Percentiles rank a stretch among this genome's conserved stretches.
Conservation (phyloP, 805 yeast species). For the Ogataea thermomethanolica region DNA sequence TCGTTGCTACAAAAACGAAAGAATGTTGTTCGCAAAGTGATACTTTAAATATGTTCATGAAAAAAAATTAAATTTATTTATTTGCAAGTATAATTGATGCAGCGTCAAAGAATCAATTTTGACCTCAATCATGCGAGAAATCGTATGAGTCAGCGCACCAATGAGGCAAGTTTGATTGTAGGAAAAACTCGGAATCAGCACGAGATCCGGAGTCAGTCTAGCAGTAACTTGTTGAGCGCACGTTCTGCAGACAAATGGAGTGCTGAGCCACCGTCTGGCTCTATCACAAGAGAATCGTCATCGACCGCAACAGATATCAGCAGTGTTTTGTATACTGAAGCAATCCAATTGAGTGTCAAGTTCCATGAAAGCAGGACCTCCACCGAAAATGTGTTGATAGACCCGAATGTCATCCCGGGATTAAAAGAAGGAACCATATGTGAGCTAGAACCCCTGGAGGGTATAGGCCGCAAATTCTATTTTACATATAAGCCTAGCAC, state of each 20-base stretch:
- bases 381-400: conserved; percentile 58
- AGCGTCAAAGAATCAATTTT: conserved; percentile 25
- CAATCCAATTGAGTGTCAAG: conserved; percentile 42
- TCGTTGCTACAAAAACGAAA: conserved; percentile 7
- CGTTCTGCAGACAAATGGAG: conserved; percentile 2
- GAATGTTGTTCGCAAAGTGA: background rate
- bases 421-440: conserved; percentile 73
- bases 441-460: conserved; percentile 52
- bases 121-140: conserved; percentile 27
- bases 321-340: conserved; percentile 21
- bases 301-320: too few species aligned
- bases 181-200: conserved; percentile 25
- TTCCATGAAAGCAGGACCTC: conserved; percentile 69
- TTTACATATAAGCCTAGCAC: conserved; percentile 38
- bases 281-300: background rate
- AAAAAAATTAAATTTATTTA: background rate
- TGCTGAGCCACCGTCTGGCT: background rate
- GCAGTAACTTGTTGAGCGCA: conserved; percentile 6
- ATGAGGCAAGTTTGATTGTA: conserved; percentile 33
- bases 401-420: conserved; percentile 55
- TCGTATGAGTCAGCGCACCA: conserved; percentile 31
- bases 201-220: conserved; percentile 16
- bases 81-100: conserved; percentile 10
- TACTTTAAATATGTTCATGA: background rate
- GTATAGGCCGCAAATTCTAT: conserved; percentile 36